Conservation (phyloP, 1,284 basidiomycete species). For the Naganishia cerealis region DNA sequence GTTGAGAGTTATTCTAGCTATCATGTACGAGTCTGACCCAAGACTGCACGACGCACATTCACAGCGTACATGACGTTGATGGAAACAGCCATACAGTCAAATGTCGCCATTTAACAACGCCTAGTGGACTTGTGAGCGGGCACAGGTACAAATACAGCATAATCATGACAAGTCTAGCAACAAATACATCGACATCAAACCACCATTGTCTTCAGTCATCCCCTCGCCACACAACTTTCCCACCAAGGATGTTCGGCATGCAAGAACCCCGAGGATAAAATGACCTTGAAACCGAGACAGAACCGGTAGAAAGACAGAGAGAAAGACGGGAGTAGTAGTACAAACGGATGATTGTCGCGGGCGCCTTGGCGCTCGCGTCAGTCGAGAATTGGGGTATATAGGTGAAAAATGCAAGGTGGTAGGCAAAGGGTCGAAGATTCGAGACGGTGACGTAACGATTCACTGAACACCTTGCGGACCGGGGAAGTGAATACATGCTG, state of each 20-base stretch:
- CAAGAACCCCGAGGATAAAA: background rate
- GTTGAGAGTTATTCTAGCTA: background rate
- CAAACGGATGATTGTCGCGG: background rate
- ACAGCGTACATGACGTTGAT: no score
- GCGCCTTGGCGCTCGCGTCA: background rate
- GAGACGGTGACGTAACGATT: no score
- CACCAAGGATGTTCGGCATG: background rate
- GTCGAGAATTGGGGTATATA: background rate
- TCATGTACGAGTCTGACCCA: background rate
- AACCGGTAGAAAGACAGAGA: background rate
- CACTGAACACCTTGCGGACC: background rate
- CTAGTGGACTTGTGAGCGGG: background rate
- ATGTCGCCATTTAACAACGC: background rate
- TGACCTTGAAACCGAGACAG: background rate
- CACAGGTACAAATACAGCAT: constrained; percentile 5
- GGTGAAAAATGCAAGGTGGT: constrained; percentile 5
- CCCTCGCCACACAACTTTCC: background rate
- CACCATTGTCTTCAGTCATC: background rate
- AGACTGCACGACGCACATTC: background rate
- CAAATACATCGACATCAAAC: constrained; percentile 6
- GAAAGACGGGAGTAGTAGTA: background rate
- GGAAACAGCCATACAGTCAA: no score
- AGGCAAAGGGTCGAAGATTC: background rate
- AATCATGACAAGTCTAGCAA: constrained; percentile 5
- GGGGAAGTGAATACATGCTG: background rate